These are phyloP conservation scores for Pleurotus tuber-regium DNA, from an alignment of 768 basidiomycete genomes.

Conservation along the genomic window DNA sequence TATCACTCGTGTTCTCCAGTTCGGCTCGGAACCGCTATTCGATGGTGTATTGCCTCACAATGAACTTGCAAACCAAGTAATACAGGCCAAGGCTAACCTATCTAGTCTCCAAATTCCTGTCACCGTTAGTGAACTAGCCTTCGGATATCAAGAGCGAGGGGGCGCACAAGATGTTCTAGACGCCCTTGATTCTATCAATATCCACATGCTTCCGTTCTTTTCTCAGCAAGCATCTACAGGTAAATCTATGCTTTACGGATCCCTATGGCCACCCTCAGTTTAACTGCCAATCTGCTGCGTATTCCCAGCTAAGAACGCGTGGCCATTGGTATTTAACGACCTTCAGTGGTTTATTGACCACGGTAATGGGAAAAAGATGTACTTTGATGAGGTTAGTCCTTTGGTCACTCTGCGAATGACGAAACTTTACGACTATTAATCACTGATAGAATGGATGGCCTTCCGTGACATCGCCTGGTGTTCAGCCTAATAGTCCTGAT, in stretches of 20 bases:
- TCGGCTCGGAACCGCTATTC: conserved; percentile 58
- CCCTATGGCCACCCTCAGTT: no score
- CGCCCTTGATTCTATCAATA: conserved; percentile 51
- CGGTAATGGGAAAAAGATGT: conserved; percentile 62
- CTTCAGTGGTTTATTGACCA: conserved; percentile 54
- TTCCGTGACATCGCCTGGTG: conserved; percentile 47
- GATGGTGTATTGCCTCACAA: conserved; percentile 43
- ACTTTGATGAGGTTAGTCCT: conserved; percentile 49
- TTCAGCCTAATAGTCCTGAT: conserved; percentile 50
- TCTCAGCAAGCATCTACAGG: conserved; percentile 44
- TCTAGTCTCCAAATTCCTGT: conserved; percentile 51
- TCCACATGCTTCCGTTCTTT: conserved; percentile 62
- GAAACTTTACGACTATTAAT: no score
- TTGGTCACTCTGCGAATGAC: no score
- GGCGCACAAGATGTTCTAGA: conserved; percentile 51
- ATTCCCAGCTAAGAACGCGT: conserved; percentile 40
- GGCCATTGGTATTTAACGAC: conserved; percentile 51
- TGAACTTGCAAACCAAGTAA: conserved; percentile 45
- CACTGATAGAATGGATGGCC: conserved; percentile 72
- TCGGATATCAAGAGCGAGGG: conserved; percentile 42
- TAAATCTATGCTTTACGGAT: no score
- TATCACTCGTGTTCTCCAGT: conserved; percentile 53
- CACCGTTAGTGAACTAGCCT: conserved; percentile 52
- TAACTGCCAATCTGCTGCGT: no score
- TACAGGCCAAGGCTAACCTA: conserved; percentile 38